Evolutionary conservation across 1,284 basidiomycete genomes (phyloP).

Genomic region (Microstroma glucosiphilum): DNA sequence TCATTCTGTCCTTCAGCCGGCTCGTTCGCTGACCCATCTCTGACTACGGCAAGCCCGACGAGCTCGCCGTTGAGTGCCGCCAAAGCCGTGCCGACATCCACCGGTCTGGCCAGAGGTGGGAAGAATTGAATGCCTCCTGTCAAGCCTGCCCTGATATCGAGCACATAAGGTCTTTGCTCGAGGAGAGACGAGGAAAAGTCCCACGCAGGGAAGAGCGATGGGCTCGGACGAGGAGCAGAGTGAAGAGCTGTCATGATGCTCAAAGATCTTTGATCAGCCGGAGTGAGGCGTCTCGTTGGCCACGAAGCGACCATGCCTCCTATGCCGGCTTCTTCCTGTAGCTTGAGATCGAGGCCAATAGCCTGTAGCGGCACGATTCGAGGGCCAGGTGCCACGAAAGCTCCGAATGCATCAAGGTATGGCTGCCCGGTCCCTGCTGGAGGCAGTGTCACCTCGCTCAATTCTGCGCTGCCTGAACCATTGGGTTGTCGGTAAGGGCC

Average conservation of each 20-base stretch:
- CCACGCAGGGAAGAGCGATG: slow-evolving; percentile 58
- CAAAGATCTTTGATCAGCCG: slow-evolving; percentile 26
- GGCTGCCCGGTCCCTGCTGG: slow-evolving; percentile 4
- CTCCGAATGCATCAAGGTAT: slow-evolving; percentile 23
- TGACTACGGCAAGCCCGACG: slow-evolving; percentile 57
- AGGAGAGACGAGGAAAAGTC: slow-evolving; percentile 65
- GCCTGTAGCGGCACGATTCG: slow-evolving; percentile 15
- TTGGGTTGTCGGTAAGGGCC: background rate
- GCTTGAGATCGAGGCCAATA: slow-evolving; percentile 2
- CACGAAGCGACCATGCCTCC: background rate
- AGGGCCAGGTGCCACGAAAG: slow-evolving; percentile 17
- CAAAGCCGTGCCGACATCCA: slow-evolving; percentile 30
- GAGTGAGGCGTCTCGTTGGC: background rate
- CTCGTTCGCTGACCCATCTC: background rate
- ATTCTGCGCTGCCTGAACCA: background rate
- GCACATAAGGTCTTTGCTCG: slow-evolving; percentile 22
- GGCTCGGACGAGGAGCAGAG: slow-evolving; percentile 34
- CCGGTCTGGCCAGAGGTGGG: slow-evolving; percentile 21
- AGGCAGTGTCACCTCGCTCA: background rate
- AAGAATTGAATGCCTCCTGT: slow-evolving; percentile 57
- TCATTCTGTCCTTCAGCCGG: background rate
- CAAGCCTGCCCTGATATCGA: slow-evolving; percentile 59
- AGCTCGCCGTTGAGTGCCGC: slow-evolving; percentile 73
- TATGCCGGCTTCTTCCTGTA: background rate
- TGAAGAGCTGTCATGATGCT: slow-evolving; percentile 39